phyloP scores from a whole-genome alignment of 768 basidiomycete genomes.

The Pulveroboletus sp. region DNA sequence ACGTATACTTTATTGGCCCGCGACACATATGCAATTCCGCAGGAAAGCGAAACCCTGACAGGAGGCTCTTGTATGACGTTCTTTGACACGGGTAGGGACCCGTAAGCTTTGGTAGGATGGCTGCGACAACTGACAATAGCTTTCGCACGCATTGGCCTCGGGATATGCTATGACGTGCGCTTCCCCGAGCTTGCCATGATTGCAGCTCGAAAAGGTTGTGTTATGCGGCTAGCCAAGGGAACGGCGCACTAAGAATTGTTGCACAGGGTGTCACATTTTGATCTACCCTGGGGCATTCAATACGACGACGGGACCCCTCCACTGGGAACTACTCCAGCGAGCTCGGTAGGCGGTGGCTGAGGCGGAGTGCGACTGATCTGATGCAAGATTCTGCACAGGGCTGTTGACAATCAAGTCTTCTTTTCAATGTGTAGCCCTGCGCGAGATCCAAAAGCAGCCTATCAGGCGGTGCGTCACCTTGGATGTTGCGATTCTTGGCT shows the following conservation, averaged over 20 bases:
- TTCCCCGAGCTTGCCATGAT: constrained; percentile 95
- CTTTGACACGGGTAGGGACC: constrained; percentile 77
- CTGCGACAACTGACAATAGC: constrained; percentile 40
- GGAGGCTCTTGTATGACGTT: constrained; percentile 71
- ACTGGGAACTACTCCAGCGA: constrained; percentile 92
- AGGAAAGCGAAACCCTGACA: constrained; percentile 88
- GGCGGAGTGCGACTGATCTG: neutral
- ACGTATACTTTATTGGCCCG: neutral
- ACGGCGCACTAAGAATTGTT: constrained; percentile 1
- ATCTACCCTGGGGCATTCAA: constrained; percentile 97
- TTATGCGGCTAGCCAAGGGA: neutral
- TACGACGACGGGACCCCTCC: constrained; percentile 88
- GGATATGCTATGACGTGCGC: constrained; percentile 94
- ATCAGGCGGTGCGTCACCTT: constrained; percentile 72
- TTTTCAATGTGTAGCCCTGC: constrained; percentile 96
- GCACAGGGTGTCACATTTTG: constrained; percentile 76
- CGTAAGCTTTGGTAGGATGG: neutral
- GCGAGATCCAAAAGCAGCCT: constrained; percentile 73
- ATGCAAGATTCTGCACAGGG: constrained; percentile 45
- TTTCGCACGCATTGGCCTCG: constrained; percentile 96
- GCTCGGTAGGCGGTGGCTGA: constrained; percentile 51
- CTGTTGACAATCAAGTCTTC: constrained; percentile 96
- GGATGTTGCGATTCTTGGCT: neutral
- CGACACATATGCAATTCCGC: constrained; percentile 8
- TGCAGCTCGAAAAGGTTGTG: constrained; percentile 75